phyloP scores from a whole-genome alignment of 1,284 basidiomycete genomes.

The Malassezia furfur region DNA sequence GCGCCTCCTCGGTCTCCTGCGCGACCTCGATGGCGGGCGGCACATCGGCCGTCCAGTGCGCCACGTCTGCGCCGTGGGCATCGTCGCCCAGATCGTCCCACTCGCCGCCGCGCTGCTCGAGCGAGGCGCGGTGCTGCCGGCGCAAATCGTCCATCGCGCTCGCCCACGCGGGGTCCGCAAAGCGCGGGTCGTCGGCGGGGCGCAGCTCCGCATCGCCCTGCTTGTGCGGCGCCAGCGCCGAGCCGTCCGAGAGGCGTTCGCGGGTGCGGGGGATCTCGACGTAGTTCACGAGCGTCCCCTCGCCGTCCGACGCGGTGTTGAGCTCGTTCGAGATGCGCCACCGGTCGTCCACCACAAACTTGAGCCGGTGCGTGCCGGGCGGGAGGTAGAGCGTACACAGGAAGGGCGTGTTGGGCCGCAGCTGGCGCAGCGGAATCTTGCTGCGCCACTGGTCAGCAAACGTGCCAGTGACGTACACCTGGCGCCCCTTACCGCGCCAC shows the following conservation, averaged over 20 bases:
- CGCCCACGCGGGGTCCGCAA: constrained; percentile 7
- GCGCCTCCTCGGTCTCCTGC: constrained; percentile 40
- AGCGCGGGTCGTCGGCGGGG: background rate
- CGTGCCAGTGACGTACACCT: constrained; percentile 56
- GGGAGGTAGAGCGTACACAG: constrained; percentile 49
- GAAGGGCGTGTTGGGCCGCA: constrained; percentile 29
- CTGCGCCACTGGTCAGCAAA: constrained; percentile 56
- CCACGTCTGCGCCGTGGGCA: constrained; percentile 16
- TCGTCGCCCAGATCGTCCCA: constrained; percentile 37
- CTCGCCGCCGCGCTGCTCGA: constrained; percentile 20
- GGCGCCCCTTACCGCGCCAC: constrained; percentile 38
- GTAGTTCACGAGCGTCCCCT: constrained; percentile 91
- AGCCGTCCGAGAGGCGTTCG: background rate
- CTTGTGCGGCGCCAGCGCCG: background rate
- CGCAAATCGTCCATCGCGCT: constrained; percentile 13
- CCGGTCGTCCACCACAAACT: constrained; percentile 87
- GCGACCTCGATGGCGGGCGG: constrained; percentile 44
- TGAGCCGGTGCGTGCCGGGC: constrained; percentile 88
- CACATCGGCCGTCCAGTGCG: constrained; percentile 49
- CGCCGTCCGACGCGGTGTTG: constrained; percentile 83
- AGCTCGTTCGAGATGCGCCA: constrained; percentile 68
- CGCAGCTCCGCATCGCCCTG: background rate
- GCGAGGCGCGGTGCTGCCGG: background rate
- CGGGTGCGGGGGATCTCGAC: constrained; percentile 44
- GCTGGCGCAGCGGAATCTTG: constrained; percentile 44